Evolutionary conservation across 1,139 yeast species (phyloP), one percentile per base, ranked within the genome.

Genomic region (Suhomyces taliae): DNA sequence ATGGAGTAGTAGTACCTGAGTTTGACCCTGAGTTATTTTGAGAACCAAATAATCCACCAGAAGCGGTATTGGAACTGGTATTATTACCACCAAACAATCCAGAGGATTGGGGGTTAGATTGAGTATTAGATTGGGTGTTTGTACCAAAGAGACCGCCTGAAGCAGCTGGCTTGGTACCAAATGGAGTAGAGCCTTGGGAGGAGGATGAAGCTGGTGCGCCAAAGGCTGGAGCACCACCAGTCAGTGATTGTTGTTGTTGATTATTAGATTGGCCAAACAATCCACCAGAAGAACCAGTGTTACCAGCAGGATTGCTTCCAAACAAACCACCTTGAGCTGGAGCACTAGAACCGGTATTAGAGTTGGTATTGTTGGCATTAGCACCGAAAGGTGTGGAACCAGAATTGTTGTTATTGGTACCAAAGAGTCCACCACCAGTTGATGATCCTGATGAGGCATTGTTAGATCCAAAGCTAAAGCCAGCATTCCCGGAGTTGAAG

Each of bases 261-360:
- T 29, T 4, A 29, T 11, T 29, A 4, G 60, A 41, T 64, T 64
- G 26, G 66, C 37, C 58, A 50, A 53, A 53, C 27, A 50, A 42
- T 3, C 50, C 50, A 26, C 50, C 55, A 6, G 54, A 29, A 36
- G 53, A 45, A 11, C 14, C 15, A 26, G 24, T 8, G 51, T 19
- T 19, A 19, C 44, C 7, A 40, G 24, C 6, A 36, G 27, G 39
- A 35, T 41, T 34, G 33, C 24, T 19, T 14, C 37, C 11, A 35
- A 45, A 56, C 53, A 11, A 60, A 48, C 43, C 46, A 39, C 19
- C 51, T 46, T 33, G 26, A 11, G 27, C 31, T 12, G 46, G 19
- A 26, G n/a, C 34, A 8, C 24, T 39, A 19, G 40, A 24, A 14
- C 35, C 31, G 42, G 38, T 12, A 40, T 27, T 37, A 46, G 34